Percentiles rank a stretch among this genome's conserved stretches.
phyloP scores from a whole-genome alignment of 1,284 basidiomycete genomes.

The Retiboletus fuscus region DNA sequence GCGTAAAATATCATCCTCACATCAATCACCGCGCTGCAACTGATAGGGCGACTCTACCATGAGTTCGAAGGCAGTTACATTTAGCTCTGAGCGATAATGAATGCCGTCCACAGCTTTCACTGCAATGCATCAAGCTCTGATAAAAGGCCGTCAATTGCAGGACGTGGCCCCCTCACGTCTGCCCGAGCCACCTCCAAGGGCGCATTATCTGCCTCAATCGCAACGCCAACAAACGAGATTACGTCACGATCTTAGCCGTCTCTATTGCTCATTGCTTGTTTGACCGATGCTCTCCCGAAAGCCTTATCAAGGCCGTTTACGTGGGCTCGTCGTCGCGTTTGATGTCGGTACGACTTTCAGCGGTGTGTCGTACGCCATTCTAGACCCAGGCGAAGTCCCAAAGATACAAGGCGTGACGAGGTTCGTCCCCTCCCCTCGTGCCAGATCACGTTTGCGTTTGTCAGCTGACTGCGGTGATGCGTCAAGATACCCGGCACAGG shows the following conservation, averaged over 20 bases:
- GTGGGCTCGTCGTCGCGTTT: conserved; percentile 61
- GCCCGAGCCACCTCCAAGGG: background rate
- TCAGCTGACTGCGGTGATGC: conserved; percentile 18
- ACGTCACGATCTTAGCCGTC: conserved; percentile 19
- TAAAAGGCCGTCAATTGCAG: conserved; percentile 39
- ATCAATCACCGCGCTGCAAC: conserved; percentile 28
- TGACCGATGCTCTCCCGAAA: conserved; percentile 48
- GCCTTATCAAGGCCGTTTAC: conserved; percentile 48
- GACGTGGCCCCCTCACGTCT: conserved; percentile 17
- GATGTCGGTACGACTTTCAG: conserved; percentile 68
- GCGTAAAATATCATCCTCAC: conserved; percentile 10
- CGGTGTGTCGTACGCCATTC: conserved; percentile 59
- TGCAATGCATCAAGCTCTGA: conserved; percentile 23
- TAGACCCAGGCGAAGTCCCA: conserved; percentile 62
- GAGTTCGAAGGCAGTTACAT: too few species aligned
- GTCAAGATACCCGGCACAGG: conserved; percentile 58
- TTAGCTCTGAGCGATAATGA: conserved; percentile 14
- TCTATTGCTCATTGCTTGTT: background rate
- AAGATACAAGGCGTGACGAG: conserved; percentile 59
- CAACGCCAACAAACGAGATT: conserved; percentile 21
- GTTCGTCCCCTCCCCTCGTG: conserved; percentile 41
- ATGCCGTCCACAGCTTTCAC: conserved; percentile 16
- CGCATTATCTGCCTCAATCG: conserved; percentile 9
- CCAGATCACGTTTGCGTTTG: conserved; percentile 11
- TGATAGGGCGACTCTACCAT: conserved; percentile 13